These are phyloP conservation scores for Scalesia atractyloides DNA, from an alignment of 129 eudicot species.

Conservation along the genomic window DNA sequence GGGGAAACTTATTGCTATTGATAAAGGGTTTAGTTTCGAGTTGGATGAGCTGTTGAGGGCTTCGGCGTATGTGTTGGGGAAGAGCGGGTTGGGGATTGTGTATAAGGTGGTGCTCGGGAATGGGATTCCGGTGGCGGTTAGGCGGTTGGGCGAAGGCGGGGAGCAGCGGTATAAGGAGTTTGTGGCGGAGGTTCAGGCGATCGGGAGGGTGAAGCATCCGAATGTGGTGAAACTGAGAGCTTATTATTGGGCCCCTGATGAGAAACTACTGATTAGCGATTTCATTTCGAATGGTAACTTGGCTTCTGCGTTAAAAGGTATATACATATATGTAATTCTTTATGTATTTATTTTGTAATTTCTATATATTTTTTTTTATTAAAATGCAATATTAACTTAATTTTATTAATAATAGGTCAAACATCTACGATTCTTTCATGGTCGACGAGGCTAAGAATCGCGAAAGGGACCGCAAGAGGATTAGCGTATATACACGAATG, in stretches of 20 bases:
- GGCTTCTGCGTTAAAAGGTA: conserved; percentile 83
- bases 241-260: conserved; percentile 99
- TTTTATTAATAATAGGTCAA: conserved; percentile 39
- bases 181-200: conserved; percentile 82
- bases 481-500: conserved; percentile 97
- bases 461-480: conserved; percentile 85
- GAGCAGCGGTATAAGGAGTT: conserved; percentile 95
- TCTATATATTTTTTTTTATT: background rate
- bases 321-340: conserved; percentile 17
- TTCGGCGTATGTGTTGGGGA: conserved; percentile 95
- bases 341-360: background rate
- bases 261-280: conserved; percentile 87
- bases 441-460: conserved; percentile 77
- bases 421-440: conserved; percentile 58
- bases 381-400: background rate
- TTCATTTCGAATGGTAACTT: conserved; percentile 92
- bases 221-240: conserved; percentile 93
- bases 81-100: conserved; percentile 94
- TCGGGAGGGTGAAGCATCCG: conserved; percentile 85
- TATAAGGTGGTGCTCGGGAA: conserved; percentile 93
- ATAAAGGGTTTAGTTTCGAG: conserved; percentile 83
- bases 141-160: conserved; percentile 97
- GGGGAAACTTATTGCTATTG: conserved; percentile 86
- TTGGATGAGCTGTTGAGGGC: conserved; percentile 90
- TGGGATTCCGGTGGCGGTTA: conserved; percentile 92